These are phyloP conservation scores for Medicago arabica DNA, from an alignment of 306 rosid species.

Conservation along the genomic window DNA sequence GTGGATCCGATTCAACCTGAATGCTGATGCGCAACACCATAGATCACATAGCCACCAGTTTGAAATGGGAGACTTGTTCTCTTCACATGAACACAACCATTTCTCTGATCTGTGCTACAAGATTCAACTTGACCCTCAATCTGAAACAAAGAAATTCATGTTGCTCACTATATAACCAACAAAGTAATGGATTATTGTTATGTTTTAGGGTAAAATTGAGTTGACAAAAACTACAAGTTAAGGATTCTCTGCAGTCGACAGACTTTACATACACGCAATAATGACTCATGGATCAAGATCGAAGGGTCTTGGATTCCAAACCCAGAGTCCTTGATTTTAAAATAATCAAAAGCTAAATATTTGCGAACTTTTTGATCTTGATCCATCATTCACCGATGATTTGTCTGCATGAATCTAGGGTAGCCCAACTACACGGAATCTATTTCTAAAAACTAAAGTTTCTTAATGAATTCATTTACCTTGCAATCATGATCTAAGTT, in stretches of 20 bases:
- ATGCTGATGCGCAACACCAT: constrained; percentile 87
- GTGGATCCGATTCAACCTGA: constrained; percentile 66
- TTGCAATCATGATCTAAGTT: constrained; percentile 47
- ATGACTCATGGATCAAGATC: background rate
- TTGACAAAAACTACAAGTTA: background rate
- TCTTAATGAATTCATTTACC: constrained; percentile 44
- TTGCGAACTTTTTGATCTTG: background rate
- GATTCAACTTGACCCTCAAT: constrained; percentile 61
- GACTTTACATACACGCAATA: background rate
- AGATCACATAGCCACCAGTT: constrained; percentile 64
- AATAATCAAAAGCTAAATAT: too few species aligned
- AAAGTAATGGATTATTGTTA: background rate
- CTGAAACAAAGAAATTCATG: constrained; percentile 43
- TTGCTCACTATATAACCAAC: background rate
- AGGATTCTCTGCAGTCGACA: too few species aligned
- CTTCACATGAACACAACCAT: constrained; percentile 47
- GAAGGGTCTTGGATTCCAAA: background rate
- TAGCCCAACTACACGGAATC: too few species aligned
- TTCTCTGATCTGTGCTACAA: constrained; percentile 40
- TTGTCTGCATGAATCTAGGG: background rate
- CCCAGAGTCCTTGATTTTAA: too few species aligned
- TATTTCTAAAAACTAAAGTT: background rate
- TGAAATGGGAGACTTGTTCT: constrained; percentile 47
- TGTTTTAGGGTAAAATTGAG: background rate
- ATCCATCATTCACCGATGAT: background rate